Evolutionary conservation across 2,329 filamentous ascomycete genomes (phyloP).

Genomic region (Rugonectria rugulosa): DNA sequence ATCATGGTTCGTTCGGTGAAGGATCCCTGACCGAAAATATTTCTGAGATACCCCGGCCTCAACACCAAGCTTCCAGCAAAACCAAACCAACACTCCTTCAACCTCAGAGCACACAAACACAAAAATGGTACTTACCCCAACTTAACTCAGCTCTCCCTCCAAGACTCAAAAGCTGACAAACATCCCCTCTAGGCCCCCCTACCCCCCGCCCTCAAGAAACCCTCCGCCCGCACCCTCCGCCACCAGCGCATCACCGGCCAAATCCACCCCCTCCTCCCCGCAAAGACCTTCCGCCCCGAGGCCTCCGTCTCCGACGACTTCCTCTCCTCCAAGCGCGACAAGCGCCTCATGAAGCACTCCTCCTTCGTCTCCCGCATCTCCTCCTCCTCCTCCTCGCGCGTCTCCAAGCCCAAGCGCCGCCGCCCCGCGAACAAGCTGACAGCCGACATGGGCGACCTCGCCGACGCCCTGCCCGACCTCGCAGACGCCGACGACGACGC

Average conservation of each 20-base stretch:
- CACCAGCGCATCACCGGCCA: conserved; percentile 58
- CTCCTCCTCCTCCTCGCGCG: conserved; percentile 13
- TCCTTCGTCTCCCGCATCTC: conserved; percentile 61
- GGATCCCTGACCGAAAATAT: conserved; percentile 37
- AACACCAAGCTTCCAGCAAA: not conserved
- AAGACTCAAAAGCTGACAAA: not conserved
- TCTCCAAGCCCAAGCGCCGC: conserved; percentile 43
- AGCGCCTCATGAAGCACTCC: conserved; percentile 82
- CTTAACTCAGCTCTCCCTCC: rapidly evolving
- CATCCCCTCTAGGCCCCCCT: conserved; percentile 36
- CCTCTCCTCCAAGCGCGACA: conserved; percentile 80
- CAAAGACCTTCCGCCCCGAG: conserved; percentile 60
- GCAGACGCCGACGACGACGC: conserved; percentile 55
- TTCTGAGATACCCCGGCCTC: conserved; percentile 14
- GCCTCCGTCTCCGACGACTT: conserved; percentile 65
- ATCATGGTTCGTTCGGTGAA: conserved; percentile 34
- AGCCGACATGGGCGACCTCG: conserved; percentile 76
- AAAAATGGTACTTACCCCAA: conserved; percentile 29
- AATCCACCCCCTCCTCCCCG: conserved; percentile 58
- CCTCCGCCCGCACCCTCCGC: conserved; percentile 65
- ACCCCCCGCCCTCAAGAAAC: conserved; percentile 57
- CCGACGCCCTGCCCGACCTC: conserved; percentile 78
- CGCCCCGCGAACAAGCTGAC: conserved; percentile 80
- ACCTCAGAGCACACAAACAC: not conserved
- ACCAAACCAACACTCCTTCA: not conserved